Base-by-base conservation (phyloP, 148 eudicot genomes). In the Persicaria maculosa region DNA sequence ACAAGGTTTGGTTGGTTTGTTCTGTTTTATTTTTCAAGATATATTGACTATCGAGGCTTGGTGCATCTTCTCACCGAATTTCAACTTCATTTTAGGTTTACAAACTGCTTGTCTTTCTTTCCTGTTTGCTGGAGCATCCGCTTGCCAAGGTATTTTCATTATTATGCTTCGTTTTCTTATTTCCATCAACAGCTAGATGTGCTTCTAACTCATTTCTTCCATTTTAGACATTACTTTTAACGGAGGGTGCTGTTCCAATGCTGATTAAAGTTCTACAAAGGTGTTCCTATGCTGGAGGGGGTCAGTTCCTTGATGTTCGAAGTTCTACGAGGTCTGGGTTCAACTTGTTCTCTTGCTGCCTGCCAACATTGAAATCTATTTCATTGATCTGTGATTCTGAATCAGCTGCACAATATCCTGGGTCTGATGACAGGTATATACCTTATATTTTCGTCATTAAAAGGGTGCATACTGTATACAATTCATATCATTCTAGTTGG, bases 91-190 rank as follows among this genome's bases (percentile, higher is more conserved):
- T 71, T 43, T 88, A 96, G 99, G 85, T 85, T 72, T 84, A 79
- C 82, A 93, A 82, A 81, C 68, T 89, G 76, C 89, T 92, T 72
- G 90, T 80, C 73, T 96, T 96, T 77, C 82, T 96, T 65, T 83
- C 88, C 77, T 57, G 78, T 71, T 79, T 92, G 76, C 78, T 89
- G 78, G 99, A 90, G 80, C 97, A 96, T 86, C 99, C 97, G 25
- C 80, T 79, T 76, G 93, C 93, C 64, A 92, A 96, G 99, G 99
- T 96, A 11, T 50, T 74, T 45, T 68, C 52, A 8, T 62, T 15
- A 45, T 45, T 72, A 46, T 74, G n/a, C 50, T n/a, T 14, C 50
- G 11, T 20, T 6, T 4, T 46, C 19, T 50, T 47, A 58, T 62
- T 57, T 62, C 43, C 65, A 22, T 46, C 54, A 71, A 19, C 46